phyloP scores from a whole-genome alignment of 768 basidiomycete species.

The Auricularia sp. region DNA sequence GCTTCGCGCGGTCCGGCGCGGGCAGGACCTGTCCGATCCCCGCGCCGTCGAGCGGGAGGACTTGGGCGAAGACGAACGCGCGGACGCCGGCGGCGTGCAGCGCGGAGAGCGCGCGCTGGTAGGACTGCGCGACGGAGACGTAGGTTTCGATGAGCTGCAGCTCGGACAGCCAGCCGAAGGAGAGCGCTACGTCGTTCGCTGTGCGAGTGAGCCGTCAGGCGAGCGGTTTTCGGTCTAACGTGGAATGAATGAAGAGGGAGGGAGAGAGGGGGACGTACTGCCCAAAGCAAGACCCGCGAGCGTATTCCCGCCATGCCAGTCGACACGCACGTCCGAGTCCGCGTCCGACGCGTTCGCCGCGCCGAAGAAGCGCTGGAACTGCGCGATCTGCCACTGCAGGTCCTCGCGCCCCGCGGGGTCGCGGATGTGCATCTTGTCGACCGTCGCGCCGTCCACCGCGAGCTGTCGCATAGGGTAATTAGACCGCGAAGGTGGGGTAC shows the following conservation, averaged over 20 bases:
- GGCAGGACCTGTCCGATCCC: not conserved
- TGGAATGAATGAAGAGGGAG: not conserved
- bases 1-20: not conserved
- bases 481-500: not conserved
- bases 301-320: not conserved
- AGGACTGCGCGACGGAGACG: not conserved
- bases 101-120: not conserved
- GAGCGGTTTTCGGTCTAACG: no score
- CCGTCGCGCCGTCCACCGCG: not conserved
- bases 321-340: not conserved
- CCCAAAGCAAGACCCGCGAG: not conserved
- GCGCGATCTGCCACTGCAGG: not conserved
- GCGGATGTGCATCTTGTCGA: not conserved
- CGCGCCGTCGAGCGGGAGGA: not conserved
- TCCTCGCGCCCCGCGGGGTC: not conserved
- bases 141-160: not conserved
- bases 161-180: not conserved
- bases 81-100: not conserved
- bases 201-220: not conserved
- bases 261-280: not conserved
- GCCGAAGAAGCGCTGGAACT: not conserved
- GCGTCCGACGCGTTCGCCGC: not conserved
- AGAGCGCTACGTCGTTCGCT: not conserved
- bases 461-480: not conserved
- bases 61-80: not conserved